Conservation (phyloP, 257 asterid genomes). For the Solanum appendiculatum region DNA sequence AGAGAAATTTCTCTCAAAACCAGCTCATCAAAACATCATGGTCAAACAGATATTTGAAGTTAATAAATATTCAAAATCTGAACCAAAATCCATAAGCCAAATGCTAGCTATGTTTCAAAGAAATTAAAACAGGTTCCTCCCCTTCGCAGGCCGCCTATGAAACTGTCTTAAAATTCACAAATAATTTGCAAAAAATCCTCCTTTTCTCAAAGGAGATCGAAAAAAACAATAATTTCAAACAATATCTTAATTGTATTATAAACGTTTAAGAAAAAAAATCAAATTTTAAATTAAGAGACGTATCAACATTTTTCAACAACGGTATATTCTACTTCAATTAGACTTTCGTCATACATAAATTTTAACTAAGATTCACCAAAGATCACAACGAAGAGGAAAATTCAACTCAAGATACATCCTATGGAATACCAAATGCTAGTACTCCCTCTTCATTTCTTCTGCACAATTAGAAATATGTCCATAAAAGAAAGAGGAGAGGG, state of each 20-base stretch:
- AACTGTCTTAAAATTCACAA: background rate
- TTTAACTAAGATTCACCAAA: background rate
- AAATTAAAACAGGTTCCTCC: background rate
- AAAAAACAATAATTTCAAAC: background rate
- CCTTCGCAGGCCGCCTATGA: background rate
- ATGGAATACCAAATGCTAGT: background rate
- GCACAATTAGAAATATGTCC: background rate
- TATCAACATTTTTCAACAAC: background rate
- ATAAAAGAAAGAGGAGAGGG: background rate
- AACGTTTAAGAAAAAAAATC: background rate
- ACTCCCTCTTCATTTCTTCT: background rate
- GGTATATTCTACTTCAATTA: background rate
- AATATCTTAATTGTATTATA: background rate
- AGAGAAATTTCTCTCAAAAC: too few species aligned
- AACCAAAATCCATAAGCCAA: too few species aligned
- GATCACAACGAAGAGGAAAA: background rate
- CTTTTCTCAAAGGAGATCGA: background rate
- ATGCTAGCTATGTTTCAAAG: background rate
- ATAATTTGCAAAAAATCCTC: background rate
- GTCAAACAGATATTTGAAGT: too few species aligned
- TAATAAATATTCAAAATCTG: too few species aligned
- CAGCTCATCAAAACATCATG: too few species aligned
- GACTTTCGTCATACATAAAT: background rate
- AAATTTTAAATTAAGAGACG: background rate
- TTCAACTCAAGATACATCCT: background rate